phyloP scores from a whole-genome alignment of 1,284 basidiomycete genomes.

The Puccinia coronata region DNA sequence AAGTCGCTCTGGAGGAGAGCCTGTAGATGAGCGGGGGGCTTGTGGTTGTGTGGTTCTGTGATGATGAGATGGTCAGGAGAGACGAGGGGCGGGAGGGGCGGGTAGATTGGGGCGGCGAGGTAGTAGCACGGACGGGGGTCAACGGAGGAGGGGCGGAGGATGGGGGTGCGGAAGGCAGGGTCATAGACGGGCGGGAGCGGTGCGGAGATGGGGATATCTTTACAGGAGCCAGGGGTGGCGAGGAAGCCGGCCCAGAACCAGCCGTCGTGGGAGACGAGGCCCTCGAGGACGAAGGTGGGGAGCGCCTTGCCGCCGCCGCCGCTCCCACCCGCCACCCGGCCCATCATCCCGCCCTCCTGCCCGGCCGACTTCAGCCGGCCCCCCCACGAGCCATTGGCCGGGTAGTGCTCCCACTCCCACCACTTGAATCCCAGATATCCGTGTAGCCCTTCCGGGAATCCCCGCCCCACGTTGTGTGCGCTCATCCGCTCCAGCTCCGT shows the following conservation, averaged over 20 bases:
- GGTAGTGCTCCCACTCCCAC: constrained; percentile 26
- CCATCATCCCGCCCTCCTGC: no score
- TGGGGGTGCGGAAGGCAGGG: not conserved
- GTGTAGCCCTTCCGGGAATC: constrained; percentile 7
- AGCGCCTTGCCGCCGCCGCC: no score
- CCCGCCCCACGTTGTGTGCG: not conserved
- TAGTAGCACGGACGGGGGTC: not conserved
- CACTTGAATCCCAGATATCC: not conserved
- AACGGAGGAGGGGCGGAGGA: not conserved
- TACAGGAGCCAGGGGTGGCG: constrained; percentile 11
- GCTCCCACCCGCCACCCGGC: no score
- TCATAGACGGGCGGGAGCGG: constrained; percentile 12
- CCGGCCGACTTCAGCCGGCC: constrained; percentile 21
- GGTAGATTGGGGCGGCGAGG: constrained; percentile 11
- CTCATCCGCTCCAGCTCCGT: not conserved
- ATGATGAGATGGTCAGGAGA: not conserved
- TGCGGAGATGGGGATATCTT: not conserved
- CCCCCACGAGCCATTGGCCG: constrained; percentile 4
- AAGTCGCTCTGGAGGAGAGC: not conserved
- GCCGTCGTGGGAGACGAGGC: not conserved
- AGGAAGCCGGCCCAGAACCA: constrained; percentile 27
- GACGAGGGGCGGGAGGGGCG: not conserved
- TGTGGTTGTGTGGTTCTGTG: no score
- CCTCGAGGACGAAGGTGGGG: constrained; percentile 25
- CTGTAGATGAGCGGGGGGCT: not conserved